Percentiles rank a stretch among this genome's conserved stretches.
phyloP scores from a whole-genome alignment of 192 early-diverging fungal genomes.

The Paraglomus brasilianum region DNA sequence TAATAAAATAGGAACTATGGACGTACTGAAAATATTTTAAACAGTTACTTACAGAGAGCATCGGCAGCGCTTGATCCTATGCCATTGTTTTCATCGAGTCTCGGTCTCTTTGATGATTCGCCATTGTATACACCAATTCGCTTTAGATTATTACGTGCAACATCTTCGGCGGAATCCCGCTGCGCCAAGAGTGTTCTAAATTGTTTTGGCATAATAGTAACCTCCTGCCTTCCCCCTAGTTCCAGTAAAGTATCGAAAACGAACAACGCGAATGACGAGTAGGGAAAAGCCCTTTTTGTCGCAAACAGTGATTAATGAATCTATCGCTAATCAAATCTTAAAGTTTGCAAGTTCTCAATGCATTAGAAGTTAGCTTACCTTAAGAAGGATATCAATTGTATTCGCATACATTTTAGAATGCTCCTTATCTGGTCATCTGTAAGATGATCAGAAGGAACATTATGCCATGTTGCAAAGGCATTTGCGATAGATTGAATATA shows the following conservation, averaged over 20 bases:
- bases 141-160: not conserved
- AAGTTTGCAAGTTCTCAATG: not conserved
- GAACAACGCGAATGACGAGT: not conserved
- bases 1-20: not conserved
- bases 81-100: not conserved
- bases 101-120: not conserved
- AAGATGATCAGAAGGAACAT: conserved; percentile 16
- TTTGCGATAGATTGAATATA: conserved; percentile 30
- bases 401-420: conserved; percentile 36
- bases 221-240: conserved; percentile 25
- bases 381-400: conserved; percentile 38
- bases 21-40: too few species aligned
- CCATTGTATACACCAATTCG: not conserved
- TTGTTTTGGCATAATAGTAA: conserved; percentile 24
- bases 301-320: not conserved
- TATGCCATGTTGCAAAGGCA: conserved; percentile 32
- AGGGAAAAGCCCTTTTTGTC: conserved; percentile 8
- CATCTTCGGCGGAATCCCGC: not conserved
- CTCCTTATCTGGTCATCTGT: conserved; percentile 32
- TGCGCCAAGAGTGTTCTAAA: conserved; percentile 16
- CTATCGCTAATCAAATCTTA: not conserved
- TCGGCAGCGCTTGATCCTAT: too few species aligned
- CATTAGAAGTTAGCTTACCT: conserved; percentile 25
- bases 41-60: too few species aligned
- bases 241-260: conserved; percentile 18